Conservation (phyloP, 1,139 yeast species). For the Nakaseomyces bracarensis region DNA sequence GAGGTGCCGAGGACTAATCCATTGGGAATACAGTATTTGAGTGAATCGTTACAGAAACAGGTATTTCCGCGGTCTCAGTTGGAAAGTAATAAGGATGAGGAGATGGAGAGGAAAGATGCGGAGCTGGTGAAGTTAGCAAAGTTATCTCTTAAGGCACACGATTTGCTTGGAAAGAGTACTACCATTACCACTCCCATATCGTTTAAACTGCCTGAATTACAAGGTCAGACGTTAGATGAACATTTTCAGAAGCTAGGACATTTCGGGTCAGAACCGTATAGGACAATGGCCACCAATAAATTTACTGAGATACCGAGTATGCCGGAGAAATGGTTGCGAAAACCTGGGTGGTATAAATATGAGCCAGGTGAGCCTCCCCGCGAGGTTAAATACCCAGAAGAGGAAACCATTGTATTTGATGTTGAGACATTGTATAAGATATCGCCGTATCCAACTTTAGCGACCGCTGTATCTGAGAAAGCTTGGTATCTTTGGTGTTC, state of each 20-base stretch:
- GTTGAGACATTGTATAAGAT: conserved; percentile 78
- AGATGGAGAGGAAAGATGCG: conserved; percentile 13
- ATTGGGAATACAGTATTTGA: conserved; percentile 63
- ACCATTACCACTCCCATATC: conserved; percentile 52
- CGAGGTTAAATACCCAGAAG: conserved; percentile 57
- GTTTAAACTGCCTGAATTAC: conserved; percentile 57
- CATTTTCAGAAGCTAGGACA: conserved; percentile 73
- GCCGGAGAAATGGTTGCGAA: conserved; percentile 50
- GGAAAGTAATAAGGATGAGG: conserved; percentile 22
- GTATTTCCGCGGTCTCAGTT: conserved; percentile 40
- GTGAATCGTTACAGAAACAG: conserved; percentile 48
- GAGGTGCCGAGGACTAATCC: conserved; percentile 55
- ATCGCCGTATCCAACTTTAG: conserved; percentile 69
- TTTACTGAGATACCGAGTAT: conserved; percentile 40
- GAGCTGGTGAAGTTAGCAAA: conserved; percentile 50
- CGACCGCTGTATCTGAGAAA: conserved; percentile 64
- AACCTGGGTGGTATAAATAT: conserved; percentile 82
- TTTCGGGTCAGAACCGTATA: conserved; percentile 54
- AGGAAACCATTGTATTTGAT: conserved; percentile 68
- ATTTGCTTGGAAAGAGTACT: conserved; percentile 72
- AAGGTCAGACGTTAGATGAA: conserved; percentile 68
- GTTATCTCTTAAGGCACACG: conserved; percentile 53
- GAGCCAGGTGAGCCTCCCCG: conserved; percentile 44
- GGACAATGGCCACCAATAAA: conserved; percentile 37
- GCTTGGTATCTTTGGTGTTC: conserved; percentile 98